A percentile compares a stretch with the other conserved stretches of the same genome.
These are phyloP conservation scores for Biscutella laevigata DNA, from an alignment of 441 rosid species.

Conservation along the genomic window DNA sequence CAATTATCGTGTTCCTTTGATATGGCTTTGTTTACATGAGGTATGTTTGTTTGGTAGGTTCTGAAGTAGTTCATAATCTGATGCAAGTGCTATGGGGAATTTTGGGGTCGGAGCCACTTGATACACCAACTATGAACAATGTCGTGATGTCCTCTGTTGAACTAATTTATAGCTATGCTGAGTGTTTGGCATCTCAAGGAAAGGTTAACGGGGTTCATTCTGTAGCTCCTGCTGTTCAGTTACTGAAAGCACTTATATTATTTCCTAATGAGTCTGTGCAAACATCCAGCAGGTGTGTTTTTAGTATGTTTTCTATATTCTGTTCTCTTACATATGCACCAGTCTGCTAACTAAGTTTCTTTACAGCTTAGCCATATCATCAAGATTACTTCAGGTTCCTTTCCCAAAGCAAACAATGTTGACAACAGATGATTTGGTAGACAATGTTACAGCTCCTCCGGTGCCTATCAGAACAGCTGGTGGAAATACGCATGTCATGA, in stretches of 20 bases:
- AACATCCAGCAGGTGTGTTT: constrained; percentile 90
- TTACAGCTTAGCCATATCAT: constrained; percentile 96
- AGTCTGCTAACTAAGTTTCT: constrained; percentile 21
- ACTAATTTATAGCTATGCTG: constrained; percentile 92
- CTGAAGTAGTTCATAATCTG: constrained; percentile 90
- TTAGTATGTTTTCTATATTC: constrained; percentile 2
- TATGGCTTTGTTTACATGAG: constrained; percentile 12
- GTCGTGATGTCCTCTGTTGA: constrained; percentile 93
- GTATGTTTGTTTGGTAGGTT: constrained; percentile 42
- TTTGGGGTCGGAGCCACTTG: constrained; percentile 92
- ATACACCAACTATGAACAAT: constrained; percentile 92
- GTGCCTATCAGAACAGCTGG: constrained; percentile 54
- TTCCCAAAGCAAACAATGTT: constrained; percentile 97
- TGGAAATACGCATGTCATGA: constrained; percentile 76
- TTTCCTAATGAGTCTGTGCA: constrained; percentile 85
- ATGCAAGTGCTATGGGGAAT: constrained; percentile 99
- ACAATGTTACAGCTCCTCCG: constrained; percentile 49
- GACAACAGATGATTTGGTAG: constrained; percentile 77
- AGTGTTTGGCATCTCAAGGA: constrained; percentile 86
- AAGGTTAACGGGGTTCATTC: constrained; percentile 52
- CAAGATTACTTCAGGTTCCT: constrained; percentile 99
- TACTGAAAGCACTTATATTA: constrained; percentile 81
- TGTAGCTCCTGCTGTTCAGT: constrained; percentile 88
- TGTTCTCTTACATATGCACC: constrained; percentile 8
- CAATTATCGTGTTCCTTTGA: constrained; percentile 3